These are phyloP conservation scores for Prunus campanulata DNA, from an alignment of 306 rosid species.

Conservation along the genomic window DNA sequence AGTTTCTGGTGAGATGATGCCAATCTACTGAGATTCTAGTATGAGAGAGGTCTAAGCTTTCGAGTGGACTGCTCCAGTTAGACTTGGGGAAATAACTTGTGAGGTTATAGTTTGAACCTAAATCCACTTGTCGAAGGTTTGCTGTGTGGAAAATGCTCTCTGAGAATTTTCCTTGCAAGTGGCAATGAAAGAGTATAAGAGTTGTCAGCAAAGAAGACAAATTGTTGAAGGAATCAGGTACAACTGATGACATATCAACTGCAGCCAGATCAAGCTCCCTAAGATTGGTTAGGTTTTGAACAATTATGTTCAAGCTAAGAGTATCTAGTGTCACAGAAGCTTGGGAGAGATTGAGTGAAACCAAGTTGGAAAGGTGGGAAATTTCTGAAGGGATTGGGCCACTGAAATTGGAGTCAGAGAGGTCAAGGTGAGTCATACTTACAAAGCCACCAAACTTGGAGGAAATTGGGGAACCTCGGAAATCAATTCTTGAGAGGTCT, in stretches of 20 bases:
- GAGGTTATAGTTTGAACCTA: background rate
- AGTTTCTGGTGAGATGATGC: no score
- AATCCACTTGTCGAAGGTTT: background rate
- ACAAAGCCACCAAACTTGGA: slow-evolving; percentile 7
- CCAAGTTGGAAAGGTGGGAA: background rate
- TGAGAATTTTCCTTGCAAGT: background rate
- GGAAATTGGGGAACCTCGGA: slow-evolving; percentile 4
- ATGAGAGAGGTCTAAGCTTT: no score
- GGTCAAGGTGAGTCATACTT: no score
- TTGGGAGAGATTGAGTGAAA: background rate
- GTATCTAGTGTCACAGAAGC: no score
- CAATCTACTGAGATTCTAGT: no score
- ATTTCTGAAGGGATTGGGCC: no score
- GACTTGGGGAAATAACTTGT: background rate
- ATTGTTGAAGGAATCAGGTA: background rate
- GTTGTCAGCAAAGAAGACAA: background rate
- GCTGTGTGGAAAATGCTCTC: background rate
- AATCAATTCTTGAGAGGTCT: background rate
- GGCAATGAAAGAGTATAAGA: accelerated
- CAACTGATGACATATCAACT: background rate
- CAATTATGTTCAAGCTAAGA: no score
- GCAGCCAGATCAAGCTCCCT: no score
- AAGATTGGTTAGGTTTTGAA: no score
- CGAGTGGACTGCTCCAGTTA: no score
- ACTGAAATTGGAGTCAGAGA: no score